Conservation (phyloP, 768 basidiomycete genomes). For the Tricholomella constricta region DNA sequence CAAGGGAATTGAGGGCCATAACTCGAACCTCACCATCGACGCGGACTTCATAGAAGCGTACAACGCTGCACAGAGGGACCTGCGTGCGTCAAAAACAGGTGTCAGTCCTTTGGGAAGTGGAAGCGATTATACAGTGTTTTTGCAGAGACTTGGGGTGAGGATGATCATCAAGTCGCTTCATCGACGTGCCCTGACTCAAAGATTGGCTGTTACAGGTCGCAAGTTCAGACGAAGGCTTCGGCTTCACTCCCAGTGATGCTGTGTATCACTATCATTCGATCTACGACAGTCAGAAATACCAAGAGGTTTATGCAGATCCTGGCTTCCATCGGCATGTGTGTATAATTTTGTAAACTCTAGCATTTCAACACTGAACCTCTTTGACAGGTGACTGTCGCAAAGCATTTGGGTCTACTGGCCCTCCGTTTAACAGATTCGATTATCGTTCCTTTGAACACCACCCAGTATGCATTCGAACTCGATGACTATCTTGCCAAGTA, state of each 20-base stretch:
- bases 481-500: slow-evolving; percentile 62
- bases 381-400: slow-evolving; percentile 62
- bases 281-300: slow-evolving; percentile 74
- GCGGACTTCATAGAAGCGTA: slow-evolving; percentile 43
- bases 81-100: slow-evolving; percentile 38
- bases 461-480: slow-evolving; percentile 73
- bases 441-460: slow-evolving; percentile 74
- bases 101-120: slow-evolving; percentile 76
- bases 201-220: slow-evolving; percentile 34
- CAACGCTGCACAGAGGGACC: slow-evolving; percentile 33
- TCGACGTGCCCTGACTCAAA: neutral
- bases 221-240: slow-evolving; percentile 46
- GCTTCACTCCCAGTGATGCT: slow-evolving; percentile 49
- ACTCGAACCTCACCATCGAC: slow-evolving; percentile 34
- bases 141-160: slow-evolving; percentile 67
- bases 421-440: slow-evolving; percentile 66
- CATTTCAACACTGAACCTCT: neutral
- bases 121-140: slow-evolving; percentile 90
- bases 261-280: slow-evolving; percentile 79
- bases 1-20: slow-evolving; percentile 21
- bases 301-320: slow-evolving; percentile 75
- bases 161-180: neutral
- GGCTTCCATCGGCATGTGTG: slow-evolving; percentile 73
- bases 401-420: slow-evolving; percentile 62
- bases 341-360: slow-evolving; percentile 9